Evolutionary conservation across 148 eudicot genomes (phyloP), one percentile per base, ranked within the genome.

Genomic region (Fagopyrum homotropicum): DNA sequence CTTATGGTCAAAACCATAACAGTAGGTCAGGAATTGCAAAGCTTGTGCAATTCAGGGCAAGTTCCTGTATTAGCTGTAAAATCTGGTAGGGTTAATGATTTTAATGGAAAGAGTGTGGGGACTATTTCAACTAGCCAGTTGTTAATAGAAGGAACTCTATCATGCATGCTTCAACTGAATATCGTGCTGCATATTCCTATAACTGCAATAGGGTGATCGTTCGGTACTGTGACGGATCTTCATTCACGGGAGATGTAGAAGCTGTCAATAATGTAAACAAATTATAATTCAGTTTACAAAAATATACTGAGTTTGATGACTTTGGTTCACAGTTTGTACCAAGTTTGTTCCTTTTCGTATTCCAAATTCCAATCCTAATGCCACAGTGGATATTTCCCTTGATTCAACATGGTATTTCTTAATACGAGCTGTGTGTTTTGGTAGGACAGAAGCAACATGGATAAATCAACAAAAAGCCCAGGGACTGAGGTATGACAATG

Each of bases 191-290:
- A 92, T 98, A 96, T 72, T 96, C 92, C 78, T 88, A 96, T 75
- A 86, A 88, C 70, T 96, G 99, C 97, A 96, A 96, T 74, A 87
- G 93, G 74, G 86, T 96, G 81, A 90, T 89, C 80, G 83, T 96
- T 70, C 86, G 92, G 75, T 96, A 96, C 79, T 96, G 99, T 81
- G 99, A 96, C 79, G 98, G 99, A 12, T 81, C 99, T 64, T 96
- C 99, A 46, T 96, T 92, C 51, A 96, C 99, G 0, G 98, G 99
- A 75, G 88, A 96, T 66, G 88, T 96, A 19, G 92, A 89, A 84
- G 86, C 81, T 63, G 97, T 91, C 49, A 75, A 93, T 85, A 90
- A 90, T 74, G 98, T 93, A 80, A 89, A 87, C 14, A 82, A 16
- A 29, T 17, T 14, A 0, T 45, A 71, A 71, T 8, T 35, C 70